Base-by-base conservation (phyloP, 179 eudicot genomes). In the Silene coronaria region DNA sequence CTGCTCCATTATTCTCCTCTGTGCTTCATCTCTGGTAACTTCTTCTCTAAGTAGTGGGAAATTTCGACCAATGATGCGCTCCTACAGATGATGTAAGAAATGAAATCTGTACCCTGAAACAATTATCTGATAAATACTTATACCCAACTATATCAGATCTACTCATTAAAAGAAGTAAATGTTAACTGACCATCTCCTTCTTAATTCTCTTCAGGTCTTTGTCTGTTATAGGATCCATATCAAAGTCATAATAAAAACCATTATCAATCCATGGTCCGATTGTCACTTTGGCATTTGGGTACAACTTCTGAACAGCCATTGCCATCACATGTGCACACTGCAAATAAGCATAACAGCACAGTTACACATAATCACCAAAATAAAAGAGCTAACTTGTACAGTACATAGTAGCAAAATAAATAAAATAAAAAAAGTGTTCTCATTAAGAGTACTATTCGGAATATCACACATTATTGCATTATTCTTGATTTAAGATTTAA, bases 241-340 rank as follows among this genome's bases (percentile, higher is more conserved):
- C 99, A 76, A 95, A 95, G 80, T 95, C 99, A 30, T 95, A 95
- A 77, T 92, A 95, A 78, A 95, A 95, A 9, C 99, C 99, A 80
- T 86, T 88, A 27, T 95, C 99, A 71, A 95, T 95, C 99, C 99
- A 95, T 8, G 99, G 97, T 51, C 99, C 99, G 70, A 95, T 95
- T 27, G 99, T 95, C 70, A 95, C 99, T 88, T 93, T 92, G 32
- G 99, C 96, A 81, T 92, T 84, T 14, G 99, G 97, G 67, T 87
- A 92, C 78, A 95, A 86, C 84, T 89, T 95, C 85, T 95, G 99
- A 85, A 95, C 99, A 70, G 99, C 99, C 99, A 95, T 92, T 62
- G 99, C 99, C 99, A 92, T 95, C 71, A 92, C 96, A 88, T 95
- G 99, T 82, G 99, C 99, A 88, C 97, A 95, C 99, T 95, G 93